phyloP scores from a whole-genome alignment of 2,329 filamentous ascomycete species.

The Cladosporium velox region DNA sequence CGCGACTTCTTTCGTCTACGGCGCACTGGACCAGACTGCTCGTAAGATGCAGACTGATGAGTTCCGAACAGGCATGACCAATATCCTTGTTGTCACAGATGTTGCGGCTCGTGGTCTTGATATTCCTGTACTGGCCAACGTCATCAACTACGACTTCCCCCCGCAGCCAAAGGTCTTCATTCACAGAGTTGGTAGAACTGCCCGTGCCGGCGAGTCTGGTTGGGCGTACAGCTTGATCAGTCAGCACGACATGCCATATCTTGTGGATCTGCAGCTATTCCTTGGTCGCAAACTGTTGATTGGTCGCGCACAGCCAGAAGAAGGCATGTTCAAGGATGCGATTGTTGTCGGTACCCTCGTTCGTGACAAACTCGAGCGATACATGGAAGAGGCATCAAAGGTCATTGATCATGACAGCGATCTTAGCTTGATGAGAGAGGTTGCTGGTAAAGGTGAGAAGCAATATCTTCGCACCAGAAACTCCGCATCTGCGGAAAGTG shows the following conservation, averaged over 20 bases:
- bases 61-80: slow-evolving; percentile 79
- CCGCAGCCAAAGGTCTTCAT: slow-evolving; percentile 96
- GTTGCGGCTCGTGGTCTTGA: slow-evolving; percentile 96
- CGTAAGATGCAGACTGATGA: slow-evolving; percentile 89
- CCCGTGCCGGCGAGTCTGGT: slow-evolving; percentile 85
- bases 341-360: slow-evolving; percentile 78
- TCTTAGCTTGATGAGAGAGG: slow-evolving; percentile 67
- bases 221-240: slow-evolving; percentile 95
- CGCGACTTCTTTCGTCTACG: slow-evolving; percentile 90
- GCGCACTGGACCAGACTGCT: slow-evolving; percentile 89
- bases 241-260: slow-evolving; percentile 84
- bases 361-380: slow-evolving; percentile 71
- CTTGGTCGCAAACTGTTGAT: slow-evolving; percentile 80
- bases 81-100: slow-evolving; percentile 93
- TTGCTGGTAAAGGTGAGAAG: slow-evolving; percentile 86
- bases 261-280: slow-evolving; percentile 92
- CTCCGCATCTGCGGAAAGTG: slow-evolving; percentile 85
- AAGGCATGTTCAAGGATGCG: slow-evolving; percentile 75
- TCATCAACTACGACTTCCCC: slow-evolving; percentile 98
- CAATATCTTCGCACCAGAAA: slow-evolving; percentile 89
- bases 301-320: slow-evolving; percentile 62
- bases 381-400: slow-evolving; percentile 82
- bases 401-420: slow-evolving; percentile 74
- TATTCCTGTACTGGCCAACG: slow-evolving; percentile 92
- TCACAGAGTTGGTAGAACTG: slow-evolving; percentile 93